A percentile compares a stretch with the other conserved stretches of the same genome.
phyloP scores from a whole-genome alignment of 352 stramenopile species.

The Detonula confervacea region DNA sequence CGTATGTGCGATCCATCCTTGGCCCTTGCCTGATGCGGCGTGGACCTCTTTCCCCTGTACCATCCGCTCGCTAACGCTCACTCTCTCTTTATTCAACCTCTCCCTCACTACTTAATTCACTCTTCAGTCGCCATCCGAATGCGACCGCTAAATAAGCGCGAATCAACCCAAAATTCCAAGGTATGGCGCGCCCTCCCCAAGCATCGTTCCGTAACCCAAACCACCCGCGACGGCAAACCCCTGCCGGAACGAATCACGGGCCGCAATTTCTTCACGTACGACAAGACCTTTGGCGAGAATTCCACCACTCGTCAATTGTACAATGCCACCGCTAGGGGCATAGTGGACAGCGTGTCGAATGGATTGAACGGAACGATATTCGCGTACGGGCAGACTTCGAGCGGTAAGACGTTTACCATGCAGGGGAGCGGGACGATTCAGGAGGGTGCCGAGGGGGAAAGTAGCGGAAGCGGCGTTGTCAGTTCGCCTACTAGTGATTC shows the following conservation, averaged over 20 bases:
- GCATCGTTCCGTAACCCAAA: constrained; percentile 79
- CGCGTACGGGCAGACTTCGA: constrained; percentile 95
- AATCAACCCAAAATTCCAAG: constrained; percentile 55
- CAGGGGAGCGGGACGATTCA: constrained; percentile 86
- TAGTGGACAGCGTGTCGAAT: constrained; percentile 91
- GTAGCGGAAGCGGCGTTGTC: constrained; percentile 23
- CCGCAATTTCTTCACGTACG: constrained; percentile 84
- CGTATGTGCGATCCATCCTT: not conserved
- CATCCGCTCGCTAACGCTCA: not conserved
- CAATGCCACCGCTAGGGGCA: constrained; percentile 88
- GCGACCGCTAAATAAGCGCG: constrained; percentile 80
- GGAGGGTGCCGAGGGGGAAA: constrained; percentile 76
- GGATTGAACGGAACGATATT: constrained; percentile 96
- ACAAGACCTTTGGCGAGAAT: constrained; percentile 84
- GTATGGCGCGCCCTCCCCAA: constrained; percentile 82
- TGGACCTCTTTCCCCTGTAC: not conserved
- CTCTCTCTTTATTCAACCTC: not conserved
- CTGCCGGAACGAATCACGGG: constrained; percentile 69
- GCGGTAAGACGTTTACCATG: constrained; percentile 97
- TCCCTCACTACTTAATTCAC: not conserved
- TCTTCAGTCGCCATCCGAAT: constrained; percentile 84
- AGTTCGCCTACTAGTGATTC: no score
- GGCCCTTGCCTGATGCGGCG: no score
- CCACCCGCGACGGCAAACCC: constrained; percentile 67
- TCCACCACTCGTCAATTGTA: constrained; percentile 88